Base-by-base conservation (phyloP, 164 flowering plant genomes). In the Stephania japonica region DNA sequence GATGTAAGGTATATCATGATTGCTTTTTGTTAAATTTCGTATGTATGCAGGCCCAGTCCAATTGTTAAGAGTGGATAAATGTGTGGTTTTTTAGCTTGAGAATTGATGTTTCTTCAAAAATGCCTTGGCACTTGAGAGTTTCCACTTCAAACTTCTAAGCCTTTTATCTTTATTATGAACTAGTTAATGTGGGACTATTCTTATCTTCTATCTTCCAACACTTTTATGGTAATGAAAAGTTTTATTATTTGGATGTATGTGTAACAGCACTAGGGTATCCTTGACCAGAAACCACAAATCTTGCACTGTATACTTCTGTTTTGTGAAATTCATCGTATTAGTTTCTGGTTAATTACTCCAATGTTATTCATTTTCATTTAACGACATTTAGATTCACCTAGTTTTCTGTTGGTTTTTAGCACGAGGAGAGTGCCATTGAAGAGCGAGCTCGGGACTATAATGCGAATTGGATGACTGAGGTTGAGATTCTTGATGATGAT, bases 391-490 rank as follows among this genome's bases (percentile, higher is more conserved):
- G 21, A 19, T 18, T 53, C 59, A 19, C 21, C 64, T 59, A 2
- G 4, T 19, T 24, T 5, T 27, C 65, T 56, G 42, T 41, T 79
- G 73, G 41, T 68, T 42, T 68, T 75, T 84, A 95, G 98, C 98
- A 93, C 32, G 99, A 96, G 80, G 99, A 96, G 80, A 95, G 99
- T 70, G 95, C 97, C 42, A 96, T 96, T 27, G 98, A 89, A 84
- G 98, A 96, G 83, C 85, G 97, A 66, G 98, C 99, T 1, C 92
- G 94, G 50, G 99, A 91, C 79, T 93, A 96, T 76, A 93, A 89
- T 76, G 98, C 99, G 32, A 93, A 90, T 72, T 96, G 99, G 99
- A 96, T 96, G 99, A 82, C 97, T 50, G 98, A 93, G 11, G 92
- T 96, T 59, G 99, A 91, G 88, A 88, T 93, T 74, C 88, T 96